Evolutionary conservation across 2,329 filamentous ascomycete genomes (phyloP), one percentile per base, ranked within the genome.

Genomic region (Lecanoromycetidae sp.): DNA sequence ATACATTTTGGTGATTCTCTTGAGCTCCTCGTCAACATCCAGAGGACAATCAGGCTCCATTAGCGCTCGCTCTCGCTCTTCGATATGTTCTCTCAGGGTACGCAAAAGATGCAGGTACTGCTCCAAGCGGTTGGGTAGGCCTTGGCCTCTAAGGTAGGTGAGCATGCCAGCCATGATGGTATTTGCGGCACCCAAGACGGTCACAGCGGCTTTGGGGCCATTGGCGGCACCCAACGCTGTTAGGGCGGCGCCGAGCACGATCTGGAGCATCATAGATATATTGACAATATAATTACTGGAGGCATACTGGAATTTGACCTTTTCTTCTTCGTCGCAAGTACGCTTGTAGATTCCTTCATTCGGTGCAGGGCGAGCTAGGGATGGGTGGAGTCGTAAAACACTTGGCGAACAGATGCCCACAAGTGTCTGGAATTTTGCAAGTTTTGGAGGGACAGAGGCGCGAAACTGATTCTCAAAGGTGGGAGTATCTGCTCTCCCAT

Each of bases 31-130:
- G 0, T 68, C 67, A 1, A 70, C 64, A 51, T 72, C 69, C 45
- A 52, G 42, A 12, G 15, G 10, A 46, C 51, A 52, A n/a, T 61
- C 62, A 6, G 63, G 57, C 50, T 70, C 59, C 34, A 62, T 54
- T 0, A 52, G 43, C 12, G 71, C 69, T 2, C 69, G 63, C 54
- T 75, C 71, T 1, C 67, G 71, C 59, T 75, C 71, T 52, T 76
- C 72, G 38, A 76, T 71, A 63, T 70, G 75, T 54, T 74, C 72
- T 56, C 70, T 68, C 19, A 75, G 57, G 29, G 67, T 63, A 0
- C 67, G 58, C 54, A 70, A 71, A 35, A 67, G 67, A 13, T 68
- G 61, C 30, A 67, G 66, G 48, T 75, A 68, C 42, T 70, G 67
- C 33, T 67, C 61, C 15, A 75, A 63, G 1, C 59, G 17, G 54